Evolutionary conservation across 2,329 filamentous ascomycete genomes (phyloP), one percentile per base, ranked within the genome.

Genomic region (Xylariaceae sp.): DNA sequence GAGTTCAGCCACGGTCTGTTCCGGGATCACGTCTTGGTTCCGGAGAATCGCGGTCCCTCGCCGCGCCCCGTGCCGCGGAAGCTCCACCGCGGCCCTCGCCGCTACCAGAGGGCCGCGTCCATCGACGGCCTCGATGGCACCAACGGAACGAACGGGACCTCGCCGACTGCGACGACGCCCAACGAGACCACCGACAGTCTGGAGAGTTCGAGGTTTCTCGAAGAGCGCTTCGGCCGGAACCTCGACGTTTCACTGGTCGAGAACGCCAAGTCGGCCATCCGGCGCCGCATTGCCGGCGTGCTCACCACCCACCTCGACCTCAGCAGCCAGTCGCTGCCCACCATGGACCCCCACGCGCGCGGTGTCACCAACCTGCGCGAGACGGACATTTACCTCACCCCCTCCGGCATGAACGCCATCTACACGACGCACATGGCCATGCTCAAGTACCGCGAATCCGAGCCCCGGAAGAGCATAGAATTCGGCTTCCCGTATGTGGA

Each of bases 401-500:
- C 90, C 1, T 81, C 75, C 25, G 92, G 92, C 23, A 98, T 98
- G 89, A 95, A 87, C 52, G 79, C 90, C 32, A 95, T 98, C 28
- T 98, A 87, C 64, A 87, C 86, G 47, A 73, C 84, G 0, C 92
- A 98, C 55, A 78, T 82, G 31, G 76, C 75, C 27, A 65, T 95
- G 32, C 64, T 90, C 42, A 64, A 67, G 32, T 70, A 76, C 1
- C 75, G 80, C 23, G 77, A 78, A 3, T 63, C 69, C 6, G 77
- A 78, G 3, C 63, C 69, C 6, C 54, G 75, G 39, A 83, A 85
- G 59, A 93, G 87, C 57, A 78, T 98, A 53, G 89, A 83, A 51
- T 95, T 87, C 52, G 92, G 92, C n/a, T 98, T 98, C 49, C 88
- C 92, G 0, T 98, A 98, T 49, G 86, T 95, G 33, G 92, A 98